phyloP scores from a whole-genome alignment of 2,329 filamentous ascomycete species.

The Pseudogymnoascus sp. region DNA sequence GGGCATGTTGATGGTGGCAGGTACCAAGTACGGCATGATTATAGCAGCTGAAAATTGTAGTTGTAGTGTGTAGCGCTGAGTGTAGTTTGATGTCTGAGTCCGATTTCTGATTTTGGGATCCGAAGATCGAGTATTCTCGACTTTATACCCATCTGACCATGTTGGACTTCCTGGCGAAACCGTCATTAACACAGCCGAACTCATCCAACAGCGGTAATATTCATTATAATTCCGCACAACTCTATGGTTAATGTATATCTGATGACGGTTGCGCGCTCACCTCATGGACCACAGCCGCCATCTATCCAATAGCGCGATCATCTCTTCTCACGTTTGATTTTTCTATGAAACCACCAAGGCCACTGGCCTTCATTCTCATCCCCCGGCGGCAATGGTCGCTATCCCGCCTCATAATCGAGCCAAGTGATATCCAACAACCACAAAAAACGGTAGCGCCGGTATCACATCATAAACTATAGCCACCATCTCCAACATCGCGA shows the following conservation, averaged over 20 bases:
- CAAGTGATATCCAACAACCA: not conserved
- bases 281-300: not conserved
- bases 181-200: not conserved
- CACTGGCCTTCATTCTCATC: not conserved
- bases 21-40: no score
- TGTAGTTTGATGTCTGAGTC: not conserved
- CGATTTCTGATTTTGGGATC: not conserved
- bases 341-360: not conserved
- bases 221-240: no score
- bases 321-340: not conserved
- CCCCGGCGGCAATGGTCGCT: not conserved
- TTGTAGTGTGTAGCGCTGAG: no score
- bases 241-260: no score
- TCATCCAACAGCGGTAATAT: not conserved
- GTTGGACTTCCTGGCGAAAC: not conserved
- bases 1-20: no score
- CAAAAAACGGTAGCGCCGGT: not conserved
- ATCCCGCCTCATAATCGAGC: not conserved
- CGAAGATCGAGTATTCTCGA: not conserved
- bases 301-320: not conserved
- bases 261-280: not conserved
- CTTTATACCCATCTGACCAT: not conserved
- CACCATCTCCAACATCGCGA: not conserved
- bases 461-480: not conserved
- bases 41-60: no score